A percentile compares a stretch with the other conserved stretches of the same genome.
Conservation (phyloP, 1,139 yeast genomes). For the Pichia sp. region DNA sequence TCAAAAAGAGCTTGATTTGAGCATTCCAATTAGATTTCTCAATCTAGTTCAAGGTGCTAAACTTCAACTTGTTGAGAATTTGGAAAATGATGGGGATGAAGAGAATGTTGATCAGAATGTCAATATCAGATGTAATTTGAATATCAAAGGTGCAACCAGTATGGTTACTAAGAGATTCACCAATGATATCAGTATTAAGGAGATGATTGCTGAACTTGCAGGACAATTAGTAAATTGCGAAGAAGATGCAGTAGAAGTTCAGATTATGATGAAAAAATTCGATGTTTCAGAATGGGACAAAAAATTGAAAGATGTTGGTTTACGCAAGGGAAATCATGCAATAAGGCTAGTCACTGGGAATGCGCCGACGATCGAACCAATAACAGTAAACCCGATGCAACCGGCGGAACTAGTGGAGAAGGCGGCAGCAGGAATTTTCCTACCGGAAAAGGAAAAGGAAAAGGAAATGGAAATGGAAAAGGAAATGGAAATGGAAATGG, state of each 20-base stretch:
- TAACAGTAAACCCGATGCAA: neutral
- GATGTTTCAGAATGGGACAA: neutral
- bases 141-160: neutral
- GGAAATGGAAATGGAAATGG: too few relatives aligned
- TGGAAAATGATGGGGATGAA: neutral
- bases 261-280: conserved; percentile 8
- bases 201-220: neutral
- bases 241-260: neutral
- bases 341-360: neutral
- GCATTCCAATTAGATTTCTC: conserved; percentile 27
- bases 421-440: too few relatives aligned
- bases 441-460: too few relatives aligned
- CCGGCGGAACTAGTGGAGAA: neutral
- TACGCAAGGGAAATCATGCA: conserved; percentile 6
- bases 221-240: too few relatives aligned
- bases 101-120: neutral
- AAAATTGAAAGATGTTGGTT: neutral
- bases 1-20: conserved; percentile 18
- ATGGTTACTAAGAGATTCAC: neutral
- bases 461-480: too few relatives aligned
- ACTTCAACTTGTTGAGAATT: conserved; percentile 16
- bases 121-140: conserved; percentile 3
- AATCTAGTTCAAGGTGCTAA: conserved; percentile 28
- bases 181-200: neutral
- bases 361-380: neutral